A percentile compares a stretch with the other conserved stretches of the same genome.
phyloP scores from a whole-genome alignment of 2,329 filamentous ascomycete genomes.

The Neophaeococcomyces mojaviensis region DNA sequence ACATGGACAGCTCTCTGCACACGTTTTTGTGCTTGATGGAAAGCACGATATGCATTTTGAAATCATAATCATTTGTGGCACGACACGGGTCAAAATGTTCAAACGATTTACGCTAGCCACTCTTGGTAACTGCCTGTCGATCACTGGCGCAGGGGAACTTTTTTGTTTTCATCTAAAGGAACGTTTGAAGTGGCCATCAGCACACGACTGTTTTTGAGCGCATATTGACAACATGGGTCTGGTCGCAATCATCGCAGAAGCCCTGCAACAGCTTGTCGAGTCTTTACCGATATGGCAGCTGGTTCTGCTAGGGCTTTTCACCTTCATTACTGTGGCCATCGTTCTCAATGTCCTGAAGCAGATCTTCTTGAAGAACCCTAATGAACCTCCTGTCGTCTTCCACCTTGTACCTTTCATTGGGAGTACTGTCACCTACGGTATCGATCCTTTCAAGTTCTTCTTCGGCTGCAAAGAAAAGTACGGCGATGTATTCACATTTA shows the following conservation, averaged over 20 bases:
- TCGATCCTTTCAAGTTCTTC: constrained; percentile 74
- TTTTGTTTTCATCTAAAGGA: not conserved
- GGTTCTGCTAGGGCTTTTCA: constrained; percentile 35
- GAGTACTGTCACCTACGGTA: constrained; percentile 39
- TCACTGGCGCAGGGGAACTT: too few relatives aligned
- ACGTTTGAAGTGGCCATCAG: not conserved
- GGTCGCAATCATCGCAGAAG: constrained; percentile 41
- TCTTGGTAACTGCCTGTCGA: too few relatives aligned
- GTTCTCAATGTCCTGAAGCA: constrained; percentile 74
- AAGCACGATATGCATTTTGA: too few relatives aligned
- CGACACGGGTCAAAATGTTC: too few relatives aligned
- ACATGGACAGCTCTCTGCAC: too few relatives aligned
- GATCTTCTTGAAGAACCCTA: constrained; percentile 70
- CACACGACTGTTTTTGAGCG: not conserved
- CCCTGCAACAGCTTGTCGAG: constrained; percentile 39
- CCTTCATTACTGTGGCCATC: constrained; percentile 51
- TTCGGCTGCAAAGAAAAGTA: constrained; percentile 65
- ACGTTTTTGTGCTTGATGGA: too few relatives aligned
- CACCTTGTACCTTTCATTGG: constrained; percentile 61
- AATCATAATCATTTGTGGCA: too few relatives aligned
- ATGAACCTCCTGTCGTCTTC: constrained; percentile 74
- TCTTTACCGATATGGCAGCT: constrained; percentile 41
- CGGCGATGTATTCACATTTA: constrained; percentile 84
- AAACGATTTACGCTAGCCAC: too few relatives aligned
- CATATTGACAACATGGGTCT: constrained; percentile 40